phyloP scores from a whole-genome alignment of 2,329 filamentous ascomycete genomes.

The Fusarium palustre region DNA sequence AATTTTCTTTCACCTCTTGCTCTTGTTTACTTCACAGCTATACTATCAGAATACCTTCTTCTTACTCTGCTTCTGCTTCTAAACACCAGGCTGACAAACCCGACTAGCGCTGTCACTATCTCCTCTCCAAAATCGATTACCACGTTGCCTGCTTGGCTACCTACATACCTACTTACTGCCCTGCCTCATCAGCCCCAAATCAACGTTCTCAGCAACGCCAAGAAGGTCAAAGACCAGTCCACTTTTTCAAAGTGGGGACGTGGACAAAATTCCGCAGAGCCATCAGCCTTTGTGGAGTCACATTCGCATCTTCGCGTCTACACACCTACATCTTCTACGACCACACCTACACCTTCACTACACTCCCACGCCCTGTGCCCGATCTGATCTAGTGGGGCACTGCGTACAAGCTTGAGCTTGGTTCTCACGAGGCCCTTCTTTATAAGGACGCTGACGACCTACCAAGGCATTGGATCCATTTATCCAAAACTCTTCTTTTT shows the following conservation, averaged over 20 bases:
- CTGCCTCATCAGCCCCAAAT: slow-evolving; percentile 18
- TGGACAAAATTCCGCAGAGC: slow-evolving; percentile 47
- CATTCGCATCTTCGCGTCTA: slow-evolving; percentile 38
- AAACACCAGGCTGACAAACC: slow-evolving; percentile 3
- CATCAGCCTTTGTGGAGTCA: slow-evolving; percentile 45
- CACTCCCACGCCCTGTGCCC: slow-evolving; percentile 32
- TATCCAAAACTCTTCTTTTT: slow-evolving; percentile 26
- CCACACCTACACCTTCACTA: background rate
- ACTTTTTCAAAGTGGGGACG: slow-evolving; percentile 38
- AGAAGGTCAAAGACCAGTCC: slow-evolving; percentile 38
- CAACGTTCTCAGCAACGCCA: slow-evolving; percentile 41
- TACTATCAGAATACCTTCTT: background rate
- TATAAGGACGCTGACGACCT: slow-evolving; percentile 41
- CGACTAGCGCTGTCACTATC: slow-evolving; percentile 27
- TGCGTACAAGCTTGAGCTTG: slow-evolving; percentile 43
- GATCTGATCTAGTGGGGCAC: slow-evolving; percentile 49
- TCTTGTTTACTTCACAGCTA: slow-evolving; percentile 7
- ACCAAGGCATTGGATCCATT: slow-evolving; percentile 29
- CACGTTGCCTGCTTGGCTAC: slow-evolving; percentile 26
- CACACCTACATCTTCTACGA: background rate
- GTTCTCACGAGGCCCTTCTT: slow-evolving; percentile 37
- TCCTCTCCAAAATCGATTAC: slow-evolving; percentile 26
- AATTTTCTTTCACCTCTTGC: slow-evolving; percentile 13
- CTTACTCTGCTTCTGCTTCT: background rate
- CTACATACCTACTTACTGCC: no score